Evolutionary conservation across 768 basidiomycete genomes (phyloP).

Genomic region (Panus rudis): DNA sequence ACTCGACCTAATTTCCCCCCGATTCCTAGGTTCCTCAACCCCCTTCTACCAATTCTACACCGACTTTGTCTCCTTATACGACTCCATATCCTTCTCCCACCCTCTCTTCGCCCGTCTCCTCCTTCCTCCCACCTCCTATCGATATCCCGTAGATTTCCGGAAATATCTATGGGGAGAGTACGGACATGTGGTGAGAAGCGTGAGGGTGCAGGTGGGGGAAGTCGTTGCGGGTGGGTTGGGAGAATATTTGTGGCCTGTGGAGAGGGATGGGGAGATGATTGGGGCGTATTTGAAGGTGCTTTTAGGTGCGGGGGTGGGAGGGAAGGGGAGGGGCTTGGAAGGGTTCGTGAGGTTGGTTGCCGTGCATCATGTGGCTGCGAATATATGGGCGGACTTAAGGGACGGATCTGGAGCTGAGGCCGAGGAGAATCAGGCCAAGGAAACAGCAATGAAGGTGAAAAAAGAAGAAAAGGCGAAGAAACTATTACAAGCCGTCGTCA

Average conservation of each 20-base stretch:
- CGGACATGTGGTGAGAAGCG: slow-evolving; percentile 53
- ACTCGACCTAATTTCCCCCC: slow-evolving; percentile 48
- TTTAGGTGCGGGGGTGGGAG: no score
- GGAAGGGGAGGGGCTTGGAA: slow-evolving; percentile 29
- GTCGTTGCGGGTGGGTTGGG: slow-evolving; percentile 47
- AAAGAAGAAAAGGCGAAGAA: slow-evolving; percentile 32
- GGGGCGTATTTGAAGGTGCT: slow-evolving; percentile 58
- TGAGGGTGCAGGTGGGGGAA: slow-evolving; percentile 43
- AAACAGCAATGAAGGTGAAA: no score
- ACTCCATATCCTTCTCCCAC: slow-evolving; percentile 84
- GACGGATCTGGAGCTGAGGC: slow-evolving; percentile 16
- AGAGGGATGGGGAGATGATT: slow-evolving; percentile 54
- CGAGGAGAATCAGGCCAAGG: no score
- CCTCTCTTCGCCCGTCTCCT: slow-evolving; percentile 67
- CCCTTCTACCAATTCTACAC: slow-evolving; percentile 95
- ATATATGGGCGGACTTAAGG: slow-evolving; percentile 65
- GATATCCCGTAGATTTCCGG: slow-evolving; percentile 77
- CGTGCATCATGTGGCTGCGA: slow-evolving; percentile 71
- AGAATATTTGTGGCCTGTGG: slow-evolving; percentile 69
- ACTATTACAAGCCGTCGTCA: slow-evolving; percentile 45
- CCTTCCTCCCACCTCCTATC: slow-evolving; percentile 69
- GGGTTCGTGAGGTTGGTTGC: slow-evolving; percentile 65
- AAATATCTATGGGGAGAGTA: slow-evolving; percentile 80
- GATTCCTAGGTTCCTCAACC: slow-evolving; percentile 55
- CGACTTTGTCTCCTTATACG: slow-evolving; percentile 86